These are phyloP conservation scores for Tuber aestivum DNA, from an alignment of 495 filamentous ascomycete species.

Conservation along the genomic window DNA sequence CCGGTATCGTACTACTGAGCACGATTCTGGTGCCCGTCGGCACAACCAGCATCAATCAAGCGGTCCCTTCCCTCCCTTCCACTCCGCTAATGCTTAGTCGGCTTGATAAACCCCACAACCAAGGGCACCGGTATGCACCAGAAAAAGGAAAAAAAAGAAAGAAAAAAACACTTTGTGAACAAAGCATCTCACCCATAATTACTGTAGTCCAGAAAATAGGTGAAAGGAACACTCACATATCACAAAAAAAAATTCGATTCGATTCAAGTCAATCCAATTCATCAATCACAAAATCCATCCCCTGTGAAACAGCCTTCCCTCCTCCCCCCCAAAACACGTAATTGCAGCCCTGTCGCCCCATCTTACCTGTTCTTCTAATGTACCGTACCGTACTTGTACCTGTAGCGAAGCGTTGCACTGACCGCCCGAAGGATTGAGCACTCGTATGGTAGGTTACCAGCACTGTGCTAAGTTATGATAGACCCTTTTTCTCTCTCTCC, in stretches of 20 bases:
- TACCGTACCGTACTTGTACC: slow-evolving; percentile 8
- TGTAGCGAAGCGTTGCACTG: slow-evolving; percentile 17
- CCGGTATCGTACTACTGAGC: too few relatives aligned
- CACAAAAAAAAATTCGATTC: neutral
- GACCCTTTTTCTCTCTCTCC: too few relatives aligned
- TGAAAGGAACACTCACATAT: neutral
- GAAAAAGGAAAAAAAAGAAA: neutral
- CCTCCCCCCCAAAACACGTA: slow-evolving; percentile 29
- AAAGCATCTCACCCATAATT: too few relatives aligned
- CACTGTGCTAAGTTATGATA: too few relatives aligned
- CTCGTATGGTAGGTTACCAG: neutral
- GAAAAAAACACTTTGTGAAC: too few relatives aligned
- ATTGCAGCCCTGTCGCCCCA: slow-evolving; percentile 17
- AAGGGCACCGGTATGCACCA: too few relatives aligned
- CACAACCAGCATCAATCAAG: neutral
- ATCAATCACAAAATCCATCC: slow-evolving; percentile 22
- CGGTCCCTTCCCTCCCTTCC: neutral
- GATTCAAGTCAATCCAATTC: too few relatives aligned
- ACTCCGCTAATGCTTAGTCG: too few relatives aligned
- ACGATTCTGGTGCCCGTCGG: neutral
- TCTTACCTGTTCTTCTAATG: neutral
- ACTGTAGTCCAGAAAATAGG: too few relatives aligned
- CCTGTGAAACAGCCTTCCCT: slow-evolving; percentile 9
- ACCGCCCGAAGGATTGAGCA: slow-evolving; percentile 30
- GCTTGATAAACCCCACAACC: too few relatives aligned